Conservation (phyloP, 2,329 filamentous ascomycete genomes). For the Uncinocarpus reesii region DNA sequence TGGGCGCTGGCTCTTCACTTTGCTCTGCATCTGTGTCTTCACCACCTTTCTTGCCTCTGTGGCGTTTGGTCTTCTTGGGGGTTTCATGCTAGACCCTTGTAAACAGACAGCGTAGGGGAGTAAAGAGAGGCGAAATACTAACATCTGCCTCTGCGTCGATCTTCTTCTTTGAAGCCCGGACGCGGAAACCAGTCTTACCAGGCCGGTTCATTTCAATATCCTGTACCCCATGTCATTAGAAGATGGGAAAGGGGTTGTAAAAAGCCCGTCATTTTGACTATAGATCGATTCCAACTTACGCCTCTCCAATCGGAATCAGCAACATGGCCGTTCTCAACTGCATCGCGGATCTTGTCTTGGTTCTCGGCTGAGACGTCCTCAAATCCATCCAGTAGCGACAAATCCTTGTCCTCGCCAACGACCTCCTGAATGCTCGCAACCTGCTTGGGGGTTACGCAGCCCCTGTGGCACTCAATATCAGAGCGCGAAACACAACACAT, state of each 20-base stretch:
- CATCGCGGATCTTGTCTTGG: slow-evolving; percentile 63
- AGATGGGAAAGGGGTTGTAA: not conserved
- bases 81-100: slow-evolving; percentile 23
- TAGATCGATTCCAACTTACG: slow-evolving; percentile 43
- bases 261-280: not conserved
- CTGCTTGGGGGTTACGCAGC: slow-evolving; percentile 71
- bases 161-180: slow-evolving; percentile 27
- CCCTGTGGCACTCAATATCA: slow-evolving; percentile 46
- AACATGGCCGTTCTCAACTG: slow-evolving; percentile 67
- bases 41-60: slow-evolving; percentile 28
- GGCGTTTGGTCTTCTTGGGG: slow-evolving; percentile 27
- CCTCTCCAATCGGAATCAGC: slow-evolving; percentile 80
- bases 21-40: slow-evolving; percentile 15
- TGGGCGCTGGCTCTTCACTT: slow-evolving; percentile 16
- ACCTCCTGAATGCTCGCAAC: slow-evolving; percentile 53
- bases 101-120: not conserved
- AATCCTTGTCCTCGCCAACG: slow-evolving; percentile 43
- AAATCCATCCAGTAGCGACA: slow-evolving; percentile 65
- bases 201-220: slow-evolving; percentile 64
- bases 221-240: slow-evolving; percentile 35
- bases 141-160: slow-evolving; percentile 15
- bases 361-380: slow-evolving; percentile 61
- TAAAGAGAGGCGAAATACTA: not conserved
- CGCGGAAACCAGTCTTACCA: slow-evolving; percentile 55
- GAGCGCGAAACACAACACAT: not conserved